These are phyloP conservation scores for Populus deltoides DNA, from an alignment of 345 rosid species.

Conservation along the genomic window DNA sequence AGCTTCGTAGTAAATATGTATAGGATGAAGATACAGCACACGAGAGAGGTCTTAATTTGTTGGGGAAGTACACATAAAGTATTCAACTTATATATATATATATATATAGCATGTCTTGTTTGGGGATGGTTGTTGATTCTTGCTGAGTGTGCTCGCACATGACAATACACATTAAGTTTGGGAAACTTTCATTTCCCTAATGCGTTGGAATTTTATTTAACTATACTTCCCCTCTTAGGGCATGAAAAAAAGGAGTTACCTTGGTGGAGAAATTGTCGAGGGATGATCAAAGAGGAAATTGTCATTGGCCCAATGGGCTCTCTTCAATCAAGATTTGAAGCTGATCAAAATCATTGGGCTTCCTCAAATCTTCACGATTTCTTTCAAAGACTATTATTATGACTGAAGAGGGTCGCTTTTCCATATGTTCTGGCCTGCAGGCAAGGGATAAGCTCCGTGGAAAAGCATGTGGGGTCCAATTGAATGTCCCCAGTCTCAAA, in stretches of 20 bases:
- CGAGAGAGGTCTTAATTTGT: conserved; percentile 6
- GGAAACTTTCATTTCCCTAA: neutral
- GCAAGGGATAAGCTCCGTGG: neutral
- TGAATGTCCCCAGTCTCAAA: neutral
- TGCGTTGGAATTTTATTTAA: neutral
- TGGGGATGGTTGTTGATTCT: conserved; percentile 9
- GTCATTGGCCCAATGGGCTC: neutral
- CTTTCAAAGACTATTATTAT: neutral
- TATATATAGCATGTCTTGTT: neutral
- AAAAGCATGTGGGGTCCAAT: neutral
- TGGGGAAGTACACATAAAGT: conserved; percentile 11
- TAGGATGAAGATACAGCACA: conserved; percentile 10
- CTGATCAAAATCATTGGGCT: neutral
- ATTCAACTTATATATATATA: conserved; percentile 10
- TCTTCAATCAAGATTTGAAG: neutral
- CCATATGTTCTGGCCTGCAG: neutral
- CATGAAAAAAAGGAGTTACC: neutral
- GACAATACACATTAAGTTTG: neutral
- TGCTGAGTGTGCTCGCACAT: neutral
- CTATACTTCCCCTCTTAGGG: neutral
- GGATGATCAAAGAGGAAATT: neutral
- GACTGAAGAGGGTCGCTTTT: neutral
- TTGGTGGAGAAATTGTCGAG: neutral
- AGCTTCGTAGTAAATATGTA: conserved; percentile 47
- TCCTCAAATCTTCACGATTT: neutral